Evolutionary conservation across 2,329 filamentous ascomycete genomes (phyloP), one percentile per base, ranked within the genome.

Genomic region (Curvularia sp.): DNA sequence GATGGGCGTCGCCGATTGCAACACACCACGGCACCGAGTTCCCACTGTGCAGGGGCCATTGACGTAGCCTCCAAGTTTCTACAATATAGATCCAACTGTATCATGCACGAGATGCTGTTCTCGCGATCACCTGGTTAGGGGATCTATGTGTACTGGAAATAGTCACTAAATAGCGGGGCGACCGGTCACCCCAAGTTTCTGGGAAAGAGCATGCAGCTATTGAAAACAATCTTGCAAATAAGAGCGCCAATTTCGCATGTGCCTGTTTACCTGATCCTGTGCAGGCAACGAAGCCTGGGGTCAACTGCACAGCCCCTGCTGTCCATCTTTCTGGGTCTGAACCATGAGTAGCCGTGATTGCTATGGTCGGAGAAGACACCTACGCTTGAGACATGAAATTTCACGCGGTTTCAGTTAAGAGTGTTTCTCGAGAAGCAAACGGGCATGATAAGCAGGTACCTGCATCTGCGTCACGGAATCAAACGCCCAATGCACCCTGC

Each of bases 21-120:
- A 51, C 44, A 55, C 46, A 54, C 47, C 44, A 53, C 39, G 62
- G 60, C 58, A 59, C 54, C 48, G 52, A 62, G 57, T 57, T 20
- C 53, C 49, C 52, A 53, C 54, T 57, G 63, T 35, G 26, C 43
- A 55, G 46, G 49, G 26, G 35, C 50, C 38, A 24, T 52, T 41
- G 30, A n/a, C 46, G 33, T 50, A 43, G 43, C 38, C 31, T 38
- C 43, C 30, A n/a, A 24, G 51, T 26, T 26, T 38, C 30, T 46
- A 33, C 31, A 61, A 54, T 55, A 22, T 54, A 61, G 41, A 30
- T 28, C 51, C 56, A 58, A 52, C 44, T 41, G 30, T 49, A 20
- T 44, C 28, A 28, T 39, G 47, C 26, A 38, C 30, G 20, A 43
- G n/a, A 20, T 20, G n/a, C 26, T 50, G 35, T 26, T 20, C 39